Evolutionary conservation across 768 basidiomycete genomes (phyloP), one percentile per base, ranked within the genome.

Genomic region (Chalciporus pseudorubinellus): DNA sequence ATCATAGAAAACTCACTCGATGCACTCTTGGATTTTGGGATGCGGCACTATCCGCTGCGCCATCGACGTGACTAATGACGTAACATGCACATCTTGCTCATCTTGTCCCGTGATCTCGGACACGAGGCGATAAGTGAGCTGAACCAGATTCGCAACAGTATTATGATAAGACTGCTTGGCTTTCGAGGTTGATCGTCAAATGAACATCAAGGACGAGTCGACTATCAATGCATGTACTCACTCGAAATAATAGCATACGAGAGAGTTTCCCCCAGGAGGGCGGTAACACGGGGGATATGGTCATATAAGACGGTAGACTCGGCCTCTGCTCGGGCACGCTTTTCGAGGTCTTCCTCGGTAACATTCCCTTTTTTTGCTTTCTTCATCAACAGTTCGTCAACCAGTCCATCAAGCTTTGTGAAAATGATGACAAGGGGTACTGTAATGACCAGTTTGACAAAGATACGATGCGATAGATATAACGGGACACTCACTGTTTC

Each of bases 331-430:
- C 41, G 18, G 29, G 39, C 18, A 2, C 28, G 11, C 4, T 28
- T 9, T 14, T 42, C 20, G 12, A 29, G 8, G 4, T 20, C 18
- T 19, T 50, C 29, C 10, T 2, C 2, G 19, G 6, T 5, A 53
- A 20, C 6, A 0, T 5, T 36, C 7, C n/a, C 29, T 2, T 31
- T 2, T 8, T 12, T 6, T 16, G 16, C 6, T n/a, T 16, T 16
- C 34, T 10, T 36, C 16, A n/a, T n/a, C n/a, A 36, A 36, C n/a
- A 31, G 4, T 11, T 5, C 34, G 11, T 45, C 38, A 2, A 21
- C 43, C n/a, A 57, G 42, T 3, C 31, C n/a, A 26, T 57, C 54
- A 12, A 48, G 36, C 19, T 58, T 57, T 6, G 55, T 58, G 9
- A 42, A 42, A 5, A 54, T 46, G 5, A 55, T 38, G 2, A 55